Conservation (phyloP, 2,329 filamentous ascomycete genomes). For the Lithohypha guttulata region DNA sequence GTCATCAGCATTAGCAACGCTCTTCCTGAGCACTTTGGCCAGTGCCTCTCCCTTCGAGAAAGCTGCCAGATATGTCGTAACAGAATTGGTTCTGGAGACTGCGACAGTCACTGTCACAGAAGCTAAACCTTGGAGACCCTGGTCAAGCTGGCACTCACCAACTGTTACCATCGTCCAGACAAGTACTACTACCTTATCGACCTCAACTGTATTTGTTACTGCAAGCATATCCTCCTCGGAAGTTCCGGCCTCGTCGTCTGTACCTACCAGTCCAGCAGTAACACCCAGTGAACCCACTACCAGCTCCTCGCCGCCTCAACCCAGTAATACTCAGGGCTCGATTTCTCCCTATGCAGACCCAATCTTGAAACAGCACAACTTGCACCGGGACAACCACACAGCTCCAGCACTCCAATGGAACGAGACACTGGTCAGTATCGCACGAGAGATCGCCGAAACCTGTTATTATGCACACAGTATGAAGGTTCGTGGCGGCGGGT, state of each 20-base stretch:
- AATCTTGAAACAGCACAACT: constrained; percentile 65
- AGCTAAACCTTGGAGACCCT: background rate
- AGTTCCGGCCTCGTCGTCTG: background rate
- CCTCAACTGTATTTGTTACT: too few species aligned
- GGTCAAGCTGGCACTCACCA: background rate
- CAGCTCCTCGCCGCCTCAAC: background rate
- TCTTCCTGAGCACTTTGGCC: background rate
- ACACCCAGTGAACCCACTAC: background rate
- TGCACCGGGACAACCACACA: constrained; percentile 75
- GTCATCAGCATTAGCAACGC: background rate
- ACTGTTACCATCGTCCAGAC: constrained; percentile 1
- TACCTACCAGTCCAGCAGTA: background rate
- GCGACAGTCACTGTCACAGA: constrained; percentile 8
- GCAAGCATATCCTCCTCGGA: too few species aligned
- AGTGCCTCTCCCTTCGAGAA: constrained; percentile 1
- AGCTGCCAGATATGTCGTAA: constrained; percentile 2
- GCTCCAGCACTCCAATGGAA: constrained; percentile 57
- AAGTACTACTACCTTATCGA: background rate
- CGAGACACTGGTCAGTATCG: constrained; percentile 51
- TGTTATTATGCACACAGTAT: constrained; percentile 69
- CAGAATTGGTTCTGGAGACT: constrained; percentile 3
- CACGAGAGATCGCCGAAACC: constrained; percentile 49
- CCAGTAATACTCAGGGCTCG: constrained; percentile 4
- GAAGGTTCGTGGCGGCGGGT: constrained; percentile 57
- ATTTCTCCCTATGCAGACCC: constrained; percentile 26